Conservation (phyloP, 805 yeast genomes). For the Scheffersomyces ergatensis region DNA sequence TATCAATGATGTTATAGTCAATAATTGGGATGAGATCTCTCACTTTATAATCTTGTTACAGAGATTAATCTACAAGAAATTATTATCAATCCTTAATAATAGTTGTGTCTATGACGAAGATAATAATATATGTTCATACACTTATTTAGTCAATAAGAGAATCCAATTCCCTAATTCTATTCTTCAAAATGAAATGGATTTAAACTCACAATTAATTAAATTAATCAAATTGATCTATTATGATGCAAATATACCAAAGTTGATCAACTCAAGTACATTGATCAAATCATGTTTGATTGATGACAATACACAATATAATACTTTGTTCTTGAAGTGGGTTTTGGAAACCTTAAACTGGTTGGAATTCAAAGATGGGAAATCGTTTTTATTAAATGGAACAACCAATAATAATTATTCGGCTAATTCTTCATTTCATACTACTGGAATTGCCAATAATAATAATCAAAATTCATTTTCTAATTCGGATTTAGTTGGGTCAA, state of each 20-base stretch:
- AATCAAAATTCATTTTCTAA: background rate
- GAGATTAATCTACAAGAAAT: constrained; percentile 34
- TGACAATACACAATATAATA: constrained; percentile 19
- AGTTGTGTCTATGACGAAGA: constrained; percentile 6
- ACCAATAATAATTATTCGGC: constrained; percentile 2
- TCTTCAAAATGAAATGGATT: constrained; percentile 45
- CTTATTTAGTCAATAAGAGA: constrained; percentile 29
- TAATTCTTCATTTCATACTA: constrained; percentile 10
- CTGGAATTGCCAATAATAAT: constrained; percentile 4
- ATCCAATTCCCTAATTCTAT: constrained; percentile 35
- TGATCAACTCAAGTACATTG: constrained; percentile 39
- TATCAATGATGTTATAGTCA: constrained; percentile 41
- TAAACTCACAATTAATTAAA: constrained; percentile 32
- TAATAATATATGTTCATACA: constrained; percentile 7
- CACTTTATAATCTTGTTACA: constrained; percentile 40
- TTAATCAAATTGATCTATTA: constrained; percentile 38
- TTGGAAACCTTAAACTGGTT: constrained; percentile 53
- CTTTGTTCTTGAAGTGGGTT: constrained; percentile 49
- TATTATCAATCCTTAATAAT: constrained; percentile 22
- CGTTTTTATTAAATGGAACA: background rate
- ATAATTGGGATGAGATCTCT: constrained; percentile 49
- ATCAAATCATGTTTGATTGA: constrained; percentile 22
- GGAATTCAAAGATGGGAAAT: constrained; percentile 49
- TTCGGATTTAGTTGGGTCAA: background rate
- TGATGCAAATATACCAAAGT: constrained; percentile 44